phyloP scores from a whole-genome alignment of 345 rosid genomes.

The Populus davidiana region DNA sequence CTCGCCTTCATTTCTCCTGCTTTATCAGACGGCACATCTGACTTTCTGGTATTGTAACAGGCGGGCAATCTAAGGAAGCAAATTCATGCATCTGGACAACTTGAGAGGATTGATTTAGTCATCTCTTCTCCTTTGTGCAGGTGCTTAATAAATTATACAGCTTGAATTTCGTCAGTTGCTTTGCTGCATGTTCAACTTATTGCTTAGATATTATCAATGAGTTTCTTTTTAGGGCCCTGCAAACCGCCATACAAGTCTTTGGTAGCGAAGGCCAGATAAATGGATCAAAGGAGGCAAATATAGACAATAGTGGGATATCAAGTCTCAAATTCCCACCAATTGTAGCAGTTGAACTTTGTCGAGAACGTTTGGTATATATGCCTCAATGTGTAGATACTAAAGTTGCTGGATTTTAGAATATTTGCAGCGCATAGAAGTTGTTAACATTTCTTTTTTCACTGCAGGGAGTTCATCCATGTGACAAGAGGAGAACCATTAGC shows the following conservation, averaged over 20 bases:
- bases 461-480: slow-evolving; percentile 79
- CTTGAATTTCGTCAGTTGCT: neutral
- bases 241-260: slow-evolving; percentile 68
- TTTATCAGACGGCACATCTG: no score
- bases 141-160: slow-evolving; percentile 13
- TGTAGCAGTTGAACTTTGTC: slow-evolving; percentile 63
- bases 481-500: slow-evolving; percentile 58
- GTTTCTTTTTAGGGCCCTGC: slow-evolving; percentile 54
- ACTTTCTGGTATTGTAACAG: slow-evolving; percentile 21
- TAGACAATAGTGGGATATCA: slow-evolving; percentile 19
- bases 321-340: slow-evolving; percentile 46
- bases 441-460: neutral
- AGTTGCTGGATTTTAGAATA: neutral
- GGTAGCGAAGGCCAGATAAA: slow-evolving; percentile 31
- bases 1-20: no score
- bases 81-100: slow-evolving; percentile 33
- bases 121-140: slow-evolving; percentile 58
- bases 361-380: slow-evolving; percentile 65
- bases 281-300: slow-evolving; percentile 13
- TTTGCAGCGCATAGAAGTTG: no score
- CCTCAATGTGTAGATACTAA: neutral
- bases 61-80: slow-evolving; percentile 35
- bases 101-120: slow-evolving; percentile 45
- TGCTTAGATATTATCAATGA: neutral
- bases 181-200: neutral